Percentiles rank a stretch among this genome's conserved stretches.
phyloP scores from a whole-genome alignment of 805 yeast genomes.

The Kluyveromyces nonfermentans region DNA sequence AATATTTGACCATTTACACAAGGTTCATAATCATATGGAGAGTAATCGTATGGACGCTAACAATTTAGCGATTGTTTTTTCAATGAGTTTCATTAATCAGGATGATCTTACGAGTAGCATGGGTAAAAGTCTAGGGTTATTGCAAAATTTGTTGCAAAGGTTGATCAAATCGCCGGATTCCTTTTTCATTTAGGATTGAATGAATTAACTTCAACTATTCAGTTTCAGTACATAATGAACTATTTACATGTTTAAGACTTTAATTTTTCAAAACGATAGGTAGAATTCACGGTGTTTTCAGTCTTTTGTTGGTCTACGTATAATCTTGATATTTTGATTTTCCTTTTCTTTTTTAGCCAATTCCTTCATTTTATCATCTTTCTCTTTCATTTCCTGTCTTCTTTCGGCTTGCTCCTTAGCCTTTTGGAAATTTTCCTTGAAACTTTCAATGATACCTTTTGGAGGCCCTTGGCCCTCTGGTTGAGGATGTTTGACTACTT shows the following conservation, averaged over 20 bases:
- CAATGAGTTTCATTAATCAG: conserved; percentile 48
- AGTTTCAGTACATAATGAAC: background rate
- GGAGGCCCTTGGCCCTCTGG: conserved; percentile 22
- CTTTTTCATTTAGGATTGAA: conserved; percentile 17
- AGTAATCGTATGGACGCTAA: conserved; percentile 81
- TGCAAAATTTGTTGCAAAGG: conserved; percentile 42
- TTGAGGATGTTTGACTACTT: conserved; percentile 46
- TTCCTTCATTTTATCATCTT: conserved; percentile 27
- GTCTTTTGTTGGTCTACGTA: conserved; percentile 16
- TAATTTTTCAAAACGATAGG: background rate
- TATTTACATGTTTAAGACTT: conserved; percentile 4
- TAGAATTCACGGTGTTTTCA: background rate
- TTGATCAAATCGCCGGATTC: conserved; percentile 35
- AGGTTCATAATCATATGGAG: conserved; percentile 56
- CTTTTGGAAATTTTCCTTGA: conserved; percentile 33
- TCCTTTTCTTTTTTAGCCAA: conserved; percentile 25
- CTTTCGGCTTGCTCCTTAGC: conserved; percentile 33
- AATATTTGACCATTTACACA: conserved; percentile 58
- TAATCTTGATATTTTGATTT: conserved; percentile 23
- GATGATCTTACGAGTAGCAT: conserved; percentile 35
- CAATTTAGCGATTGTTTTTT: conserved; percentile 82
- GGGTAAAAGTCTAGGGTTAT: conserved; percentile 43
- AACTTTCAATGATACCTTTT: conserved; percentile 31
- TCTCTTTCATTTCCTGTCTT: conserved; percentile 29
- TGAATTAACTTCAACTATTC: background rate